Evolutionary conservation across 352 stramenopile species (phyloP), one percentile per base, ranked within the genome.

Genomic region (Globisporangium orthogonon): DNA sequence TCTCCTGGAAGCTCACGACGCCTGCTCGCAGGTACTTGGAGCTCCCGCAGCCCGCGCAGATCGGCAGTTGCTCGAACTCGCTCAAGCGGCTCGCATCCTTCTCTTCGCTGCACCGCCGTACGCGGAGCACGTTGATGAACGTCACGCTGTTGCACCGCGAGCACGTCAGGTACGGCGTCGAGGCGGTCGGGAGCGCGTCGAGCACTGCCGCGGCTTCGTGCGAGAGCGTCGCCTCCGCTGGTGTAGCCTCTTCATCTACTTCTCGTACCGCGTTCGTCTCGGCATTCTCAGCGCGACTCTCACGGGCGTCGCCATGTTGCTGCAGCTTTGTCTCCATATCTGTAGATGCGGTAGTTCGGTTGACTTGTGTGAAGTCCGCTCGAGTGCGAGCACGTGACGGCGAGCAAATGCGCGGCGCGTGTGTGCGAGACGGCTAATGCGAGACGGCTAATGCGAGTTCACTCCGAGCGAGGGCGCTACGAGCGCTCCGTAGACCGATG

Each of bases 91-190:
- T 37, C 23, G 56, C 56, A 18, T 56, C 61, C 10, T 55, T 55
- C 10, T 50, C 28, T 10, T 52, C 44, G 17, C 52, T 51, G 9
- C 50, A 47, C 2, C 44, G 44, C 0, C 78, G 71, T 11, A 93
- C 69, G 43, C 67, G 69, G 17, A 65, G 63, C 7, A 89, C 61
- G 43, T 90, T 77, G 60, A 93, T 73, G 64, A 93, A 91, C 6
- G 76, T 78, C 45, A 93, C 66, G 60, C 66, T 83, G 57, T 93
- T 93, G 73, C 81, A 93, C 39, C 76, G 71, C 46, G 78, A 78
- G 53, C 83, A 94, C 17, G 77, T 91, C 47, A 90, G 67, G 39
- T 91, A 91, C 28, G 82, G 78, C 17, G 81, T 91, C 64, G 73
- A 74, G n/a, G 72, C 51, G 14, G 63, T 58, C 15, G 54, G 53